These are phyloP conservation scores for Dryas drummondii DNA, from an alignment of 306 rosid genomes.

Conservation along the genomic window DNA sequence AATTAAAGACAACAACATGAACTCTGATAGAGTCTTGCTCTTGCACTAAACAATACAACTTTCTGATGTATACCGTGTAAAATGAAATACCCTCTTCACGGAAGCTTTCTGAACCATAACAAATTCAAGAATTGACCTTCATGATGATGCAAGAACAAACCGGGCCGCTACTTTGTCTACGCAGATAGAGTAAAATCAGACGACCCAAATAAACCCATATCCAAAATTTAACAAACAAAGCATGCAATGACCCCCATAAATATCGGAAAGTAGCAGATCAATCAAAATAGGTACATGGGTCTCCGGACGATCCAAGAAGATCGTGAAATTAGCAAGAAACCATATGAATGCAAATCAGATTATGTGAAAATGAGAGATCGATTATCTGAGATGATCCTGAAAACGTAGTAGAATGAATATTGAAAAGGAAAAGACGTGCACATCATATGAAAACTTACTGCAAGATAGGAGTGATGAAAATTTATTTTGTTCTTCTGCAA, in stretches of 20 bases:
- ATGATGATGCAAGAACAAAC: not conserved
- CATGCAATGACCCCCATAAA: slow-evolving; percentile 8
- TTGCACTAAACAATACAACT: not conserved
- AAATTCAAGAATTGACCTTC: not conserved
- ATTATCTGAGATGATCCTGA: slow-evolving; percentile 1
- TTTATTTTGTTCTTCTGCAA: not conserved
- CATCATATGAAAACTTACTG: not conserved
- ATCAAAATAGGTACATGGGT: not conserved
- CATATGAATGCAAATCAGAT: not conserved
- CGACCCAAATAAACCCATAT: not conserved
- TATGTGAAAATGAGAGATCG: not conserved
- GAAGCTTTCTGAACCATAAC: slow-evolving; percentile 4
- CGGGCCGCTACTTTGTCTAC: slow-evolving; percentile 9
- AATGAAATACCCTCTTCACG: not conserved
- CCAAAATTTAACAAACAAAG: not conserved
- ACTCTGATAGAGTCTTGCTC: not conserved
- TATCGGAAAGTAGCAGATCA: not conserved
- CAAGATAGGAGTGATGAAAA: not conserved
- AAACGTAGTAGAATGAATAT: not conserved
- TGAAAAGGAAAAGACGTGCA: not conserved
- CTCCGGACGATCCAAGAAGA: not conserved
- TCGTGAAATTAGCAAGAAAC: not conserved
- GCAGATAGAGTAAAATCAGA: not conserved
- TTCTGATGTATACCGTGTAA: not conserved
- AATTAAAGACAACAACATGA: not conserved